Evolutionary conservation across 495 filamentous ascomycete species (phyloP).

Genomic region (Jackrogersella minutella): DNA sequence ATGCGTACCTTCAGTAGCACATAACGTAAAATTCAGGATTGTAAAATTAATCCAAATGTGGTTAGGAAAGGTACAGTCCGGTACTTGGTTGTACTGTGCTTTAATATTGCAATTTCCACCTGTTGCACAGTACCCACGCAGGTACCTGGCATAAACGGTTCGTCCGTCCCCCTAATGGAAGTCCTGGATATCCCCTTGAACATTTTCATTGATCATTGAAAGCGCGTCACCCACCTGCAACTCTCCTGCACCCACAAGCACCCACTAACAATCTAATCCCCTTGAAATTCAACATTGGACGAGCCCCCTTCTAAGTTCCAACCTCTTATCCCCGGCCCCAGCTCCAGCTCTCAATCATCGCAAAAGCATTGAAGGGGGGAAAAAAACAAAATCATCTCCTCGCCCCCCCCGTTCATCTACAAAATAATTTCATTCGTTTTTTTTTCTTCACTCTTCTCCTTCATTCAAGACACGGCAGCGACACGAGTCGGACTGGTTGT

Average conservation of each 20-base stretch:
- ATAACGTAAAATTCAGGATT: slow-evolving; percentile 39
- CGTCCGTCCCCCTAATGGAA: not conserved
- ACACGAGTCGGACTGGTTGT: no score
- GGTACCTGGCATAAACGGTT: slow-evolving; percentile 24
- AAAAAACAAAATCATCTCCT: slow-evolving; percentile 41
- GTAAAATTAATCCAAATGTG: slow-evolving; percentile 15
- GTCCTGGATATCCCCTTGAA: not conserved
- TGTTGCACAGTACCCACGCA: slow-evolving; percentile 18
- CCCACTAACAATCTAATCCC: slow-evolving; percentile 26
- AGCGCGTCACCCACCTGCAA: slow-evolving; percentile 31
- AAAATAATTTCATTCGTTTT: slow-evolving; percentile 35
- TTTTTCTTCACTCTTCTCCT: no score
- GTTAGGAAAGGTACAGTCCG: slow-evolving; percentile 6
- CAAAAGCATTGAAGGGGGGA: slow-evolving; percentile 33
- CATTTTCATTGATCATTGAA: slow-evolving; percentile 3
- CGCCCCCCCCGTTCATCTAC: slow-evolving; percentile 25
- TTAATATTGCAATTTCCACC: not conserved
- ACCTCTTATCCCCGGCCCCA: slow-evolving; percentile 29
- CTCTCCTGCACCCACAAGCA: not conserved
- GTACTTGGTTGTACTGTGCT: slow-evolving; percentile 9
- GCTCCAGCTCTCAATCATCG: slow-evolving; percentile 16
- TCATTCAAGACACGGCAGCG: slow-evolving; percentile 11
- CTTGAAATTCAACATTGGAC: slow-evolving; percentile 37
- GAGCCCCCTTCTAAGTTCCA: slow-evolving; percentile 37
- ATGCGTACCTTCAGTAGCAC: slow-evolving; percentile 4